These are phyloP conservation scores for Beta macrorhiza DNA, from an alignment of 179 eudicot species.

Conservation along the genomic window DNA sequence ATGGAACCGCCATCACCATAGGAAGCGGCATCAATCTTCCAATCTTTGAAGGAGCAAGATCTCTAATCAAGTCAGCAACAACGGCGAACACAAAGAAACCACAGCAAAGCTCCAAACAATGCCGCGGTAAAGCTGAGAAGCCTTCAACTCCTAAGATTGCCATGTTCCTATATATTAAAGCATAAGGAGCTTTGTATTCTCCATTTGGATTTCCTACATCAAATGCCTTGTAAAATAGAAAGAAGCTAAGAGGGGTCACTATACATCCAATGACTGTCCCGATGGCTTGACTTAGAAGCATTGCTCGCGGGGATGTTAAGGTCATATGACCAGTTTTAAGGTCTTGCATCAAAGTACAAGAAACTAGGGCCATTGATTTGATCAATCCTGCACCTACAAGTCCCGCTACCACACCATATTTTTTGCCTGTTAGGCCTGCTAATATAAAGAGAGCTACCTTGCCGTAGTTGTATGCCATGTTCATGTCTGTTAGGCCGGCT, in stretches of 20 bases:
- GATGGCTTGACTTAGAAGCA: slow-evolving; percentile 68
- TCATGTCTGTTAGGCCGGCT: slow-evolving; percentile 72
- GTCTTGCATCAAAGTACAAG: slow-evolving; percentile 73
- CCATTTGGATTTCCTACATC: slow-evolving; percentile 74
- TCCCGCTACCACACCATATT: slow-evolving; percentile 65
- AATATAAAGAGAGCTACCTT: slow-evolving; percentile 68
- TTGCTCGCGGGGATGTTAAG: slow-evolving; percentile 62
- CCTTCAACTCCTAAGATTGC: slow-evolving; percentile 75
- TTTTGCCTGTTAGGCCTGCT: slow-evolving; percentile 54
- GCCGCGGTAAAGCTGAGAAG: slow-evolving; percentile 65
- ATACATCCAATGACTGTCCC: slow-evolving; percentile 74
- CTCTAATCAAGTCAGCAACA: slow-evolving; percentile 51
- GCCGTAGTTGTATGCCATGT: slow-evolving; percentile 79
- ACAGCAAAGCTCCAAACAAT: slow-evolving; percentile 62
- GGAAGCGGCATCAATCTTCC: slow-evolving; percentile 73
- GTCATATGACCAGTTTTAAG: slow-evolving; percentile 74
- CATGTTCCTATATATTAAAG: slow-evolving; percentile 70
- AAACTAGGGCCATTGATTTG: slow-evolving; percentile 53
- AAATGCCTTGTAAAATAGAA: slow-evolving; percentile 67
- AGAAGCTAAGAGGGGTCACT: slow-evolving; percentile 62
- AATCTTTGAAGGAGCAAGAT: slow-evolving; percentile 40
- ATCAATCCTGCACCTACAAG: slow-evolving; percentile 61
- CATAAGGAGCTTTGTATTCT: slow-evolving; percentile 77
- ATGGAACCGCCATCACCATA: slow-evolving; percentile 75
- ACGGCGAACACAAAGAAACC: slow-evolving; percentile 62